Evolutionary conservation across 176 grass and related monocot species (phyloP).

Genomic region (Bonia amplexicaulis): DNA sequence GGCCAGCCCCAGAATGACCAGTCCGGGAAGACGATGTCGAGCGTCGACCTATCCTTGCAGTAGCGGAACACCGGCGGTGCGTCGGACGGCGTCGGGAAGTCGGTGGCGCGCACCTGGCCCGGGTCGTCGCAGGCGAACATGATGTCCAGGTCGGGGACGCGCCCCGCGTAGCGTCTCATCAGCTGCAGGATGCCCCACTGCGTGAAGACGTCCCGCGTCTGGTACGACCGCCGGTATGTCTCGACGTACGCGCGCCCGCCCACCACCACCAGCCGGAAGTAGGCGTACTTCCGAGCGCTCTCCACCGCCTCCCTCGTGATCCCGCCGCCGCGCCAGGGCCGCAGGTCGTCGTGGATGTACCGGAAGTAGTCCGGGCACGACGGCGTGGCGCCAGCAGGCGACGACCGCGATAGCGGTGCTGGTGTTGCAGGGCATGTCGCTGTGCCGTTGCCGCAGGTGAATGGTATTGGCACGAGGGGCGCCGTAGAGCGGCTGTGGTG

Average conservation of each 20-base stretch:
- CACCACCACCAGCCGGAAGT: constrained; percentile 60
- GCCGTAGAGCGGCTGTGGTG: not conserved
- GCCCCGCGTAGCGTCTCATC: constrained; percentile 47
- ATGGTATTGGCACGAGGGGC: not conserved
- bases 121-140: constrained; percentile 73
- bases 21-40: constrained; percentile 73
- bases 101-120: constrained; percentile 26
- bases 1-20: constrained; percentile 93
- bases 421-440: not conserved
- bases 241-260: constrained; percentile 49
- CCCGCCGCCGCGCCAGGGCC: constrained; percentile 43
- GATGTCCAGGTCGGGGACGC: constrained; percentile 59
- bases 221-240: constrained; percentile 46
- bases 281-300: constrained; percentile 22
- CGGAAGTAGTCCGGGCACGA: constrained; percentile 45
- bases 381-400: not conserved
- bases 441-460: constrained; percentile 22
- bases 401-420: not conserved
- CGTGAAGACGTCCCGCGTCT: constrained; percentile 63
- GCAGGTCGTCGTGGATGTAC: constrained; percentile 55
- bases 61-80: constrained; percentile 58
- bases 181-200: constrained; percentile 77
- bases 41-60: constrained; percentile 41
- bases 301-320: constrained; percentile 62
- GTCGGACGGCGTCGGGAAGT: constrained; percentile 14